These are phyloP conservation scores for Capronia americana DNA, from an alignment of 2,329 filamentous ascomycete species.

Conservation along the genomic window DNA sequence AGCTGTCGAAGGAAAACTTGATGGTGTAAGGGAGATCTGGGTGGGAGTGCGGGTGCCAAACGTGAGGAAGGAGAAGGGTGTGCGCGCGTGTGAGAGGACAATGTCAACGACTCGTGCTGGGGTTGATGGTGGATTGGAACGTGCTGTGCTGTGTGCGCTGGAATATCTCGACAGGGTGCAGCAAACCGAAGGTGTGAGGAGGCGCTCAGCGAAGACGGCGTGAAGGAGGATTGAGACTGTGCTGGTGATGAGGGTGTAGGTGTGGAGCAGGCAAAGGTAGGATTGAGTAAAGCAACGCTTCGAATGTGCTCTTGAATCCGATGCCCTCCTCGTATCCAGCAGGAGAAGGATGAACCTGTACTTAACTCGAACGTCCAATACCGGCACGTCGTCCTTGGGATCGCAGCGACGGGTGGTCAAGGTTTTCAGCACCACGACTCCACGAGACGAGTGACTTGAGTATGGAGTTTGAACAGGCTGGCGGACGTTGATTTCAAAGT, in stretches of 20 bases:
- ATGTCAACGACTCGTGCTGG: constrained; percentile 33
- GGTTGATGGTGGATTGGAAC: constrained; percentile 29
- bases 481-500: background rate
- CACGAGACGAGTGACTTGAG: background rate
- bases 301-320: constrained; percentile 27
- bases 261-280: constrained; percentile 24
- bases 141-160: constrained; percentile 32
- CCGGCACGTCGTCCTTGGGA: constrained; percentile 12
- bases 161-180: constrained; percentile 32
- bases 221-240: constrained; percentile 22
- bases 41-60: constrained; percentile 33
- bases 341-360: constrained; percentile 35
- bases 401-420: background rate
- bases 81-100: constrained; percentile 42
- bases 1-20: constrained; percentile 87
- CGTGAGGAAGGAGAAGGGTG: constrained; percentile 40
- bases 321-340: constrained; percentile 24
- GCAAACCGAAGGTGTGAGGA: constrained; percentile 30
- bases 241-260: constrained; percentile 14
- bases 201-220: constrained; percentile 31
- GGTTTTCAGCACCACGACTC: constrained; percentile 2
- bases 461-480: constrained; percentile 4
- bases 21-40: constrained; percentile 67
- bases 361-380: constrained; percentile 36
- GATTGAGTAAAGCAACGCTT: constrained; percentile 39